Evolutionary conservation across 345 rosid genomes (phyloP).

Genomic region (Jatropha curcas): DNA sequence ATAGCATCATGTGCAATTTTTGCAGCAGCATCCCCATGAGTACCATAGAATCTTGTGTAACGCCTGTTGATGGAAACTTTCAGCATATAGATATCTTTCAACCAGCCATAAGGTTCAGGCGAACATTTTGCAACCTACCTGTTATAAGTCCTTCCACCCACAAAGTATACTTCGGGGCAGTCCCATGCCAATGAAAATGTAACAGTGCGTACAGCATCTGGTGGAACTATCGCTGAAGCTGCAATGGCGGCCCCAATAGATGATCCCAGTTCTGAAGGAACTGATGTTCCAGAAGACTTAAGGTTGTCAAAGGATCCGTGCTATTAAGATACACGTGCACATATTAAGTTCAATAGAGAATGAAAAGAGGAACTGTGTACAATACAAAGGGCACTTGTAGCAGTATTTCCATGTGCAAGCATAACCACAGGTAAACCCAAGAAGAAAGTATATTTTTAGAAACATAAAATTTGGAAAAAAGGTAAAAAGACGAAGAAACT

Average conservation of each 20-base stretch:
- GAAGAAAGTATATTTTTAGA: neutral
- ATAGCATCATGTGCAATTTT: constrained; percentile 80
- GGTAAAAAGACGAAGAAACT: neutral
- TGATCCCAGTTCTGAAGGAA: constrained; percentile 69
- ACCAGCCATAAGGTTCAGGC: neutral
- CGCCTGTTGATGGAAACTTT: constrained; percentile 50
- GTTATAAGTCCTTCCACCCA: constrained; percentile 61
- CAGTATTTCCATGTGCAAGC: neutral
- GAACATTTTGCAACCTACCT: constrained; percentile 40
- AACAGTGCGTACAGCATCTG: constrained; percentile 49
- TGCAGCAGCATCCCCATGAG: constrained; percentile 72
- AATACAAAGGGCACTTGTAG: neutral
- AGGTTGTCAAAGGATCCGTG: constrained; percentile 70
- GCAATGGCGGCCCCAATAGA: constrained; percentile 95
- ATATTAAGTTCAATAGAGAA: neutral
- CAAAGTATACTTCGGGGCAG: constrained; percentile 78
- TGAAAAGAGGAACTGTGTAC: neutral
- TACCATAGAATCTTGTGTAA: constrained; percentile 80
- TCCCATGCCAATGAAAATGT: constrained; percentile 94
- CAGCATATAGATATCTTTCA: constrained; percentile 18
- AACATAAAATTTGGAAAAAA: neutral
- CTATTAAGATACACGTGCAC: constrained; percentile 35
- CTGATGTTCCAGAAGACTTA: constrained; percentile 32
- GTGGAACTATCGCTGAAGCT: constrained; percentile 62
- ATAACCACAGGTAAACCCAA: neutral